phyloP scores from a whole-genome alignment of 768 basidiomycete genomes.

The Trametes cubensis region DNA sequence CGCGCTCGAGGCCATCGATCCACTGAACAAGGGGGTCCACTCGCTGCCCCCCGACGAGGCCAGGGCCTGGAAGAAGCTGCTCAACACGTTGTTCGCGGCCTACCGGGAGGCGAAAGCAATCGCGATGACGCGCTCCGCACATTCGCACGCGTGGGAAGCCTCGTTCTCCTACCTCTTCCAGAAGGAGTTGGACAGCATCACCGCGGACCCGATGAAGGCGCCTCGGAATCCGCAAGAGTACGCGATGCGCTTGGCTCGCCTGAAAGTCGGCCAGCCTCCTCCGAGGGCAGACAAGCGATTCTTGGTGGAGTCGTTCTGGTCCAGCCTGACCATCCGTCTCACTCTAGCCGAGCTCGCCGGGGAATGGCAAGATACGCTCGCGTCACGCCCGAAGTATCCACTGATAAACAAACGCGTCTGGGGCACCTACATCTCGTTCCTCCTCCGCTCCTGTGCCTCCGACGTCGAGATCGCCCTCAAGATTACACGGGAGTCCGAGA shows the following conservation, averaged over 20 bases:
- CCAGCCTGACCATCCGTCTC: conserved; percentile 56
- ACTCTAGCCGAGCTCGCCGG: conserved; percentile 48
- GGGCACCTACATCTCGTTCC: conserved; percentile 49
- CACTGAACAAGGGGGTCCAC: conserved; percentile 30
- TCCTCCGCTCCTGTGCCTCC: conserved; percentile 47
- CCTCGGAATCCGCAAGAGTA: conserved; percentile 48
- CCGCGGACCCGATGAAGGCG: conserved; percentile 37
- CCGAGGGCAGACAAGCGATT: conserved; percentile 64
- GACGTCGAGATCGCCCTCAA: conserved; percentile 51
- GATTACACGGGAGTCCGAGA: conserved; percentile 52
- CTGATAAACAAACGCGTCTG: conserved; percentile 43
- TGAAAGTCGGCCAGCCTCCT: conserved; percentile 56
- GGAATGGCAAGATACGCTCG: conserved; percentile 43
- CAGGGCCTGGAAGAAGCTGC: conserved; percentile 44
- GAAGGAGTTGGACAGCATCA: conserved; percentile 44
- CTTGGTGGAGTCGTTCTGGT: conserved; percentile 62
- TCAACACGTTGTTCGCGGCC: conserved; percentile 38
- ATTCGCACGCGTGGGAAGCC: conserved; percentile 62
- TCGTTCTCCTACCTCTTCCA: conserved; percentile 56
- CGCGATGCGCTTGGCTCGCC: conserved; percentile 54
- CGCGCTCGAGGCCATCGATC: conserved; percentile 34
- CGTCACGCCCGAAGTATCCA: conserved; percentile 26
- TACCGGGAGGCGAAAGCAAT: conserved; percentile 47
- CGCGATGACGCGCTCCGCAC: conserved; percentile 53
- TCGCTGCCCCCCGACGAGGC: conserved; percentile 37